Base-by-base conservation (phyloP, 2,329 filamentous ascomycete genomes). In the Xylaria sp. region DNA sequence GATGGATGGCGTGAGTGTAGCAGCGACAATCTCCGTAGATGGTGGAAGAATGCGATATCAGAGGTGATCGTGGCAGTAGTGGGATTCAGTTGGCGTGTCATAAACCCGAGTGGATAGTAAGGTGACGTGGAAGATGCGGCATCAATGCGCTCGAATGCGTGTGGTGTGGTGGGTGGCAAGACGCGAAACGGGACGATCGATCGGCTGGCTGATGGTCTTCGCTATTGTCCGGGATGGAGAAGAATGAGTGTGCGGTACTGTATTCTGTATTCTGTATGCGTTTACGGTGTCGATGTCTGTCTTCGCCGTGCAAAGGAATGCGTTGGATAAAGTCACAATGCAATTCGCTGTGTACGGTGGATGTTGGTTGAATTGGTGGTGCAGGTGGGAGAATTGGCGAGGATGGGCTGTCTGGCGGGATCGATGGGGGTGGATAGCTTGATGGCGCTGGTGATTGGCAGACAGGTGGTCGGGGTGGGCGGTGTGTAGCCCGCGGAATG, bases 111-210 rank as follows among this genome's bases (percentile, higher is more conserved):
- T 63, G 64, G 53, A 60, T 56, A 57, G 36, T n/a, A 34, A 36
- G 60, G 61, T 68, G 68, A 65, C 68, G 70, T 71, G 68, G 61
- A 65, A 48, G 54, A 63, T 67, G 67, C 58, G 69, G 58, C 55
- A 61, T 64, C 42, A 54, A 68, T 67, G 67, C 67, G 69, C 69
- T 51, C 21, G 27, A 42, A 59, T 27, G 39, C 42, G 50, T 50
- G 30, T 51, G 54, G 3, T 53, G 56, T 60, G 56, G 24, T 50
- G 11, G 39, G 39, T 42, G 39, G 39, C 14, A 32, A 53, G 50
- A 53, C 27, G 50, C 63, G 65, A 66, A 63, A 61, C n/a, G 48
- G 53, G 45, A 53, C 39, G 54, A 64, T 54, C 27, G 39, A 42
- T 63, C 36, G 54, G 60, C 59, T 24, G 51, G 39, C 50, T 42